Base-by-base conservation (phyloP, 345 rosid species). In the Rhodamnia rubescens region DNA sequence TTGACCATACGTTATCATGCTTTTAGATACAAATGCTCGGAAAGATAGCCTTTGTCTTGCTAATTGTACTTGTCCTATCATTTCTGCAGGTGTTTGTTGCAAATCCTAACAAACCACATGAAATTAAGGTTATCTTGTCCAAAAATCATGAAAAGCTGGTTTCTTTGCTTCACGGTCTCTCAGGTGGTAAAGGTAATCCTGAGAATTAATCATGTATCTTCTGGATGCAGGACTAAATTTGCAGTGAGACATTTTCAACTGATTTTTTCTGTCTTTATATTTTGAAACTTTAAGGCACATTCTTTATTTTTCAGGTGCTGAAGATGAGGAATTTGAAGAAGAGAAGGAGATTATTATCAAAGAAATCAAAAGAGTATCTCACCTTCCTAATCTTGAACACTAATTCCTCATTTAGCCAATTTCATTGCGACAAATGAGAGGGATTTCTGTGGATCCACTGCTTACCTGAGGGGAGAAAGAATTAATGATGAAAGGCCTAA, bases 81-180 rank as follows among this genome's bases (percentile, higher is more conserved):
- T 36, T 36, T 36, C 11, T 16, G 26, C 90, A 96, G 98, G 96
- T 97, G 86, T 97, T 96, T 90, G 98, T 96, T 82, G 99, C 99
- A 54, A 97, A 97, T 89, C 99, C 98, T 87, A 95, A 94, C 93
- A 97, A 97, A 89, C 98, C 99, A 56, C 92, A 89, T 57, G 98
- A 95, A 85, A 90, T 97, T 57, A 96, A 94, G 88, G 90, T 94
- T 90, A 97, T 97, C 86, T 86, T 97, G 91, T 94, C 96, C 24
- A 97, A 92, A 90, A 96, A 96, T 88, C 94, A 92, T 82, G 96
- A 92, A 89, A 93, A 92, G 57, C 92, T 96, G 89, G 90, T 94
- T 84, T 91, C 92, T 59, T 87, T 97, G 89, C 93, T 96, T 81
- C 90, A 86, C 12, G 90, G 93, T 90, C 95, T 97, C 57, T 90